These are phyloP conservation scores for Ensete ventricosum DNA, from an alignment of 176 grass and related monocot genomes.

Conservation along the genomic window DNA sequence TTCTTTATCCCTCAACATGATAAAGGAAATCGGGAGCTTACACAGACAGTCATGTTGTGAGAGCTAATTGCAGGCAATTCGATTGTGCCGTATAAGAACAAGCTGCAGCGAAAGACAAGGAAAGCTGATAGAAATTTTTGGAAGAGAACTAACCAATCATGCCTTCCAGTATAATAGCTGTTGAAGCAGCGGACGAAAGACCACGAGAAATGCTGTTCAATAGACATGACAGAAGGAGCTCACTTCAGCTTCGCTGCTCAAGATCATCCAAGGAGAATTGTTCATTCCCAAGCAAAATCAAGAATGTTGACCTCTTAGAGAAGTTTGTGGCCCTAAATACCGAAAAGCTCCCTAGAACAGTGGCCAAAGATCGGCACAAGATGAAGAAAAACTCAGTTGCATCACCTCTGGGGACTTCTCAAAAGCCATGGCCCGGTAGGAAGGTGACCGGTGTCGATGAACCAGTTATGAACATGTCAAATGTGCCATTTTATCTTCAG, in stretches of 20 bases:
- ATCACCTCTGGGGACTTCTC: constrained; percentile 30
- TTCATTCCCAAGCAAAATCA: constrained; percentile 14
- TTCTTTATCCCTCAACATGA: background rate
- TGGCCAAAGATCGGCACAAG: constrained; percentile 11
- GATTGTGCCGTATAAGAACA: background rate
- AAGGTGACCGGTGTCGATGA: constrained; percentile 45
- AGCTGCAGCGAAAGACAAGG: background rate
- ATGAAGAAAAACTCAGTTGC: constrained; percentile 20
- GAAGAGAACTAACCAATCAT: background rate
- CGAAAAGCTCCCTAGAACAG: constrained; percentile 15
- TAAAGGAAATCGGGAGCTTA: background rate
- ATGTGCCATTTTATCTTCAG: constrained; percentile 84
- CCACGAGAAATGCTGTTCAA: too few species aligned
- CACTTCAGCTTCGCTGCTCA: constrained; percentile 26
- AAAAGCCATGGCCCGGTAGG: constrained; percentile 79
- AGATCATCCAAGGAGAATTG: constrained; percentile 29
- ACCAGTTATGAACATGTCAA: constrained; percentile 83
- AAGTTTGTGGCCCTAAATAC: constrained; percentile 41
- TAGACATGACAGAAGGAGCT: constrained; percentile 25
- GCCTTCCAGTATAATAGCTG: background rate
- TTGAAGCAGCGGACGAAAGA: background rate
- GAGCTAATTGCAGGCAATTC: background rate
- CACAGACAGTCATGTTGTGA: background rate
- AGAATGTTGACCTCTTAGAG: constrained; percentile 53
- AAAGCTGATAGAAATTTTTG: background rate